Evolutionary conservation across 441 rosid genomes (phyloP).

Genomic region (Biscutella laevigata): DNA sequence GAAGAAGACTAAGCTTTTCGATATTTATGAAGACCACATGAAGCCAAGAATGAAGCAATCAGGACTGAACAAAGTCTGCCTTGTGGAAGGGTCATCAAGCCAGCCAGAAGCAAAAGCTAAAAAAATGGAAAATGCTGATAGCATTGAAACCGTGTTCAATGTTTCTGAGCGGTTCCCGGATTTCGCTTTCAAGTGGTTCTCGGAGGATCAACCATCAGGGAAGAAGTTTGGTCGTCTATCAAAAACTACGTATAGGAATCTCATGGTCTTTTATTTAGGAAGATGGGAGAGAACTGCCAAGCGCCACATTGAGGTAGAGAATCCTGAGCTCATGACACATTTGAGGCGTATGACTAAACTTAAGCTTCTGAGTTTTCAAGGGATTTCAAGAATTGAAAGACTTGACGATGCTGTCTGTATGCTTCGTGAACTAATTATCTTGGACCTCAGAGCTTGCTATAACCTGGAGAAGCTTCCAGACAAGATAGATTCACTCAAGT

Average conservation of each 20-base stretch:
- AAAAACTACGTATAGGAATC: conserved; percentile 19
- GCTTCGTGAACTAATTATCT: conserved; percentile 32
- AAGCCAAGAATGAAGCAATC: conserved; percentile 18
- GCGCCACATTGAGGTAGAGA: conserved; percentile 45
- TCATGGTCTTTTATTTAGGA: conserved; percentile 42
- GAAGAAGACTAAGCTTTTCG: background rate
- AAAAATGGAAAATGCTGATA: background rate
- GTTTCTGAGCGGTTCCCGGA: conserved; percentile 31
- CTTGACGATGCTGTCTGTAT: conserved; percentile 29
- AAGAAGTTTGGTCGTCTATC: conserved; percentile 19
- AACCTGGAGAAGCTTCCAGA: conserved; percentile 47
- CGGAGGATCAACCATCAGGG: background rate
- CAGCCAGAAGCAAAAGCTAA: conserved; percentile 3
- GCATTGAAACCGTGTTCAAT: conserved; percentile 32
- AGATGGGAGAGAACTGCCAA: conserved; percentile 36
- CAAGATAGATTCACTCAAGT: conserved; percentile 32
- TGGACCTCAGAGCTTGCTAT: conserved; percentile 55
- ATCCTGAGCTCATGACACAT: conserved; percentile 33
- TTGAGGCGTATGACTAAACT: conserved; percentile 32
- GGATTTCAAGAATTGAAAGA: conserved; percentile 44
- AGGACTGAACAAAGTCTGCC: conserved; percentile 17
- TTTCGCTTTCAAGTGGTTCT: conserved; percentile 31
- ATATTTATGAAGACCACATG: background rate
- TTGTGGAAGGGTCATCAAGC: conserved; percentile 24
- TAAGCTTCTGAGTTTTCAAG: conserved; percentile 47